Evolutionary conservation across 1,139 yeast genomes (phyloP).

Genomic region (Saccharomyces hybrid): DNA sequence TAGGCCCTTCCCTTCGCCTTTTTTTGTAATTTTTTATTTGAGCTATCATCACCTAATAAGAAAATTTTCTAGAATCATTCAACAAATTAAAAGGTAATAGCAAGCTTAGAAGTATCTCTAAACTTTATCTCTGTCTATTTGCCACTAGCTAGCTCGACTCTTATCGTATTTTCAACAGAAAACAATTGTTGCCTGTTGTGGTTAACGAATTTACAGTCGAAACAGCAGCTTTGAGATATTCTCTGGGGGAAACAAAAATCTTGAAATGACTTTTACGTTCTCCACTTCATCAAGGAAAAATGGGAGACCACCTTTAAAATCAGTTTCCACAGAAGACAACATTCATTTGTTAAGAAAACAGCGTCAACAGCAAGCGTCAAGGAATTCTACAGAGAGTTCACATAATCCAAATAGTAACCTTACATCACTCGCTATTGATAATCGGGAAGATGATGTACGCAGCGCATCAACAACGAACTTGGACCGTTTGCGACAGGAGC

Average conservation of each 20-base stretch:
- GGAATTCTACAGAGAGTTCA: neutral
- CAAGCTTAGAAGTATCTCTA: neutral
- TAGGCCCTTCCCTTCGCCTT: neutral
- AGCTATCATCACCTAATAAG: neutral
- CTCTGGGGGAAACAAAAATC: neutral
- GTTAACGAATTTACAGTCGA: neutral
- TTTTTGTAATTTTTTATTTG: neutral
- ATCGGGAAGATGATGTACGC: neutral
- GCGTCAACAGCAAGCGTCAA: neutral
- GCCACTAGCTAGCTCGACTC: neutral
- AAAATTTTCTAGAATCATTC: neutral
- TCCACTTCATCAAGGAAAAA: neutral
- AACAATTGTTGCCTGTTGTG: neutral
- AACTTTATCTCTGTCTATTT: neutral
- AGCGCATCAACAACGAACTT: neutral
- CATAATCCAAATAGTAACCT: neutral
- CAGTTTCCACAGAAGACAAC: neutral
- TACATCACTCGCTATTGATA: neutral
- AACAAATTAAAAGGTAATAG: neutral
- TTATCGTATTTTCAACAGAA: neutral
- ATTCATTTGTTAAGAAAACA: neutral
- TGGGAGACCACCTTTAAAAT: constrained; percentile 1
- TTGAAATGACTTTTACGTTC: neutral
- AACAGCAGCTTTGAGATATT: neutral
- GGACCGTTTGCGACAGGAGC: constrained; percentile 1